Evolutionary conservation across 805 yeast species (phyloP).

Genomic region (Starmerella roubikii): DNA sequence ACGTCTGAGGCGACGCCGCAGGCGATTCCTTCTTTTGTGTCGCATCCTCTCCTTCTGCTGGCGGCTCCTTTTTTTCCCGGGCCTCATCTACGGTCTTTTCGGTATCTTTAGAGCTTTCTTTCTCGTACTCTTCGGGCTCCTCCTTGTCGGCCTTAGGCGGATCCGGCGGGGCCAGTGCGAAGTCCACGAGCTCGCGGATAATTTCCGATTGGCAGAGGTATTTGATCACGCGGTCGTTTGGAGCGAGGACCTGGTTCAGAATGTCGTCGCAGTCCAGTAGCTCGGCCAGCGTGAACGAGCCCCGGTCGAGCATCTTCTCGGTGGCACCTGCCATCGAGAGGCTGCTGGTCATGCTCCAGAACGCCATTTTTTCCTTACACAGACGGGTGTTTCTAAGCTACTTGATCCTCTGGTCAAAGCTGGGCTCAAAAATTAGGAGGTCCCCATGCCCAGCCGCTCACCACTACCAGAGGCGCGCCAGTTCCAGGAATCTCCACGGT

Average conservation of each 20-base stretch:
- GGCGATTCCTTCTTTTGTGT: neutral
- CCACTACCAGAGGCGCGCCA: too few species aligned
- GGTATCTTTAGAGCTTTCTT: neutral
- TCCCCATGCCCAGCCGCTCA: too few species aligned
- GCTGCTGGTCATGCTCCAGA: constrained; percentile 37
- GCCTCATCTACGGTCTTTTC: neutral
- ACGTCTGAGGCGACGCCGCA: neutral
- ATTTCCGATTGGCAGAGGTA: constrained; percentile 68
- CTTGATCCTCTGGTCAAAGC: neutral
- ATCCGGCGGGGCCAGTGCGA: constrained; percentile 32
- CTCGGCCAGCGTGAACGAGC: constrained; percentile 33
- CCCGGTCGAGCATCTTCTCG: constrained; percentile 36
- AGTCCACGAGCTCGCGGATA: constrained; percentile 48
- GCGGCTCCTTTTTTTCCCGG: too few species aligned
- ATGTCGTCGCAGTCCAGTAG: constrained; percentile 63
- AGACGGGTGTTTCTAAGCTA: neutral
- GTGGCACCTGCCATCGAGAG: constrained; percentile 18
- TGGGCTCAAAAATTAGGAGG: too few species aligned
- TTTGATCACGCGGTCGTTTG: constrained; percentile 64
- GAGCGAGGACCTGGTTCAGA: constrained; percentile 55
- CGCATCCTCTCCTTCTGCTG: neutral
- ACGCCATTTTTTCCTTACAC: constrained; percentile 32
- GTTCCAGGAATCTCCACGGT: too few species aligned
- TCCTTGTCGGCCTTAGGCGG: neutral
- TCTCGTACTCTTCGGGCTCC: constrained; percentile 16